Evolutionary conservation across 1,284 basidiomycete species (phyloP).

Genomic region (Trichosporon ovoides): DNA sequence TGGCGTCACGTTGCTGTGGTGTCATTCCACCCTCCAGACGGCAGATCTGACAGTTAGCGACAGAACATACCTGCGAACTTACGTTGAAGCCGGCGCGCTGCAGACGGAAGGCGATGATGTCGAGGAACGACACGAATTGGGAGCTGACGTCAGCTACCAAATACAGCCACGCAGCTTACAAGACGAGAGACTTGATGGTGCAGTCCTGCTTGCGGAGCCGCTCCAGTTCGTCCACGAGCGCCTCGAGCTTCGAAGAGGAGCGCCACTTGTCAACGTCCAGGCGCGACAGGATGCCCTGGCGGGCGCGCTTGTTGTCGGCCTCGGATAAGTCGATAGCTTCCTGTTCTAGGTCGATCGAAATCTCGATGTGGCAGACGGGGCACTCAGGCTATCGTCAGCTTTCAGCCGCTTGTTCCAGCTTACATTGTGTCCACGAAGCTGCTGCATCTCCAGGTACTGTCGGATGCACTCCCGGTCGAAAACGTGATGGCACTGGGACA

Average conservation of each 20-base stretch:
- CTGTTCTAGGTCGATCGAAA: slow-evolving; percentile 93
- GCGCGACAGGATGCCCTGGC: slow-evolving; percentile 90
- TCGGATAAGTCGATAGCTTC: slow-evolving; percentile 80
- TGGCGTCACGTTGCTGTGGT: slow-evolving; percentile 89
- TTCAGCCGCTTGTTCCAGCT: background rate
- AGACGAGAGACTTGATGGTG: slow-evolving; percentile 95
- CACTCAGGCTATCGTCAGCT: slow-evolving; percentile 66
- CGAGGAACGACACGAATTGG: slow-evolving; percentile 48
- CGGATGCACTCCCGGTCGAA: slow-evolving; percentile 88
- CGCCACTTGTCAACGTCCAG: slow-evolving; percentile 85
- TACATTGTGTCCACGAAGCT: slow-evolving; percentile 59
- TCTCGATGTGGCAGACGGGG: slow-evolving; percentile 86
- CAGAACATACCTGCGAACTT: slow-evolving; percentile 30
- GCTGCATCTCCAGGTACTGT: slow-evolving; percentile 70
- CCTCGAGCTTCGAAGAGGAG: slow-evolving; percentile 95
- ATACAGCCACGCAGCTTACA: slow-evolving; percentile 47
- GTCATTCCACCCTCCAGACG: slow-evolving; percentile 96
- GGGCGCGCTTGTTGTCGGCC: slow-evolving; percentile 51
- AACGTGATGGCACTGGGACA: slow-evolving; percentile 67
- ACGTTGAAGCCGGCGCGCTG: slow-evolving; percentile 86
- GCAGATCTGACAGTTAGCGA: slow-evolving; percentile 60
- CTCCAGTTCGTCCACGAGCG: slow-evolving; percentile 86
- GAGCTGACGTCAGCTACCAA: slow-evolving; percentile 22
- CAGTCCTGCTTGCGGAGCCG: slow-evolving; percentile 77
- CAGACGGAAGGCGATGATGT: slow-evolving; percentile 86